Evolutionary conservation across 352 stramenopile genomes (phyloP).

Genomic region (Aphanomyces cochlioides): DNA sequence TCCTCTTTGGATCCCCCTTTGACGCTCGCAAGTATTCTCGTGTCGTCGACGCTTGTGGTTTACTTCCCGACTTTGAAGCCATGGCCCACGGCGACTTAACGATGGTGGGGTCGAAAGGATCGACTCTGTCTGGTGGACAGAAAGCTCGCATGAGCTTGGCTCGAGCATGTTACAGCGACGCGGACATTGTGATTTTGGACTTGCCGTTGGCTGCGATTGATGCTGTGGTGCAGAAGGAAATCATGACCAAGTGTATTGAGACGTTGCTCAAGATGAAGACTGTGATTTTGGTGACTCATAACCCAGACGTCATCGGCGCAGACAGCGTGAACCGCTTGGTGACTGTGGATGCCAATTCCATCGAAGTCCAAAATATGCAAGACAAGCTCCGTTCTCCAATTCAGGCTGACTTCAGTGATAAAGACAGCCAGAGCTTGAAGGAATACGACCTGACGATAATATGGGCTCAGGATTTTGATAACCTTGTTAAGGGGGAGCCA

Average conservation of each 20-base stretch:
- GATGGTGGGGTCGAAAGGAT: slow-evolving; percentile 57
- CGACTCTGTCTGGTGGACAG: slow-evolving; percentile 59
- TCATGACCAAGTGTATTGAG: slow-evolving; percentile 44
- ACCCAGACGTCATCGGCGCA: slow-evolving; percentile 40
- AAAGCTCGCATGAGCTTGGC: slow-evolving; percentile 71
- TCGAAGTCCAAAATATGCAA: no score
- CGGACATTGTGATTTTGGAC: slow-evolving; percentile 66
- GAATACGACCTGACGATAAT: no score
- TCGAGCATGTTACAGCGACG: slow-evolving; percentile 49
- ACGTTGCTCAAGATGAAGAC: slow-evolving; percentile 50
- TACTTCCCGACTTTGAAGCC: slow-evolving; percentile 46
- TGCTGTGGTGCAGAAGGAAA: slow-evolving; percentile 33
- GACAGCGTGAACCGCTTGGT: no score
- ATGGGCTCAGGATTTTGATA: no score
- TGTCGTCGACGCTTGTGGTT: slow-evolving; percentile 54
- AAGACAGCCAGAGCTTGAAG: no score
- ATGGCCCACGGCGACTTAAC: slow-evolving; percentile 55
- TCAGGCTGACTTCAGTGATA: no score
- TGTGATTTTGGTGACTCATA: slow-evolving; percentile 50
- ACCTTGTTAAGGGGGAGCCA: no score
- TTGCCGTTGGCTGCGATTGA: slow-evolving; percentile 60
- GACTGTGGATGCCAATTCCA: no score
- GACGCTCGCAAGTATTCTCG: slow-evolving; percentile 44
- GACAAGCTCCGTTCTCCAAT: no score
- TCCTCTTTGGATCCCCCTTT: slow-evolving; percentile 65